These are phyloP conservation scores for Pulveroboletus sp. DNA, from an alignment of 768 basidiomycete genomes.

Conservation along the genomic window DNA sequence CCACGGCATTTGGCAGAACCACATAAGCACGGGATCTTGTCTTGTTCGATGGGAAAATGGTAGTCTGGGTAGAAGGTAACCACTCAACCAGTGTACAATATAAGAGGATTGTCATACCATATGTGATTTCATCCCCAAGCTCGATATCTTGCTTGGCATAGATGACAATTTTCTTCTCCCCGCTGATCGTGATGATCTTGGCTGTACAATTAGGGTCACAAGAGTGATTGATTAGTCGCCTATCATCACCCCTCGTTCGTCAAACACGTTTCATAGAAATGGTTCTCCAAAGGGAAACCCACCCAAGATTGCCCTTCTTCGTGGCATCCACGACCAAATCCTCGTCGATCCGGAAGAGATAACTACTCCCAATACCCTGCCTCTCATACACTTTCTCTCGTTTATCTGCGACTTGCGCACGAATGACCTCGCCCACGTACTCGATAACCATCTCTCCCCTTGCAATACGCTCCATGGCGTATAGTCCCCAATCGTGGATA, in stretches of 20 bases:
- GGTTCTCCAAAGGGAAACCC: slow-evolving; percentile 25
- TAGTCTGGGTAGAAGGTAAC: slow-evolving; percentile 58
- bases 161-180: slow-evolving; percentile 98
- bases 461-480: slow-evolving; percentile 94
- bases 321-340: slow-evolving; percentile 98
- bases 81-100: background rate
- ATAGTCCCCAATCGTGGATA: slow-evolving; percentile 98
- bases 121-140: slow-evolving; percentile 96
- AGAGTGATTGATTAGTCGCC: slow-evolving; percentile 97
- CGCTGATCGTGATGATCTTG: slow-evolving; percentile 86
- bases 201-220: slow-evolving; percentile 94
- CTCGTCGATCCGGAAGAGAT: slow-evolving; percentile 96
- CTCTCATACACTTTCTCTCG: slow-evolving; percentile 96
- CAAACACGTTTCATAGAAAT: slow-evolving; percentile 9
- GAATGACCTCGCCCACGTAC: slow-evolving; percentile 96
- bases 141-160: slow-evolving; percentile 97
- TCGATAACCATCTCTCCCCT: slow-evolving; percentile 99
- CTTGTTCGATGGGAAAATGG: slow-evolving; percentile 98
- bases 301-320: slow-evolving; percentile 99
- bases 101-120: slow-evolving; percentile 54
- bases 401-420: slow-evolving; percentile 93
- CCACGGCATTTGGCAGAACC: slow-evolving; percentile 90
- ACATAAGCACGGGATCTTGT: slow-evolving; percentile 92
- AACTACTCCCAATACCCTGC: slow-evolving; percentile 96
- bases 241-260: slow-evolving; percentile 28